A percentile compares a stretch with the other conserved stretches of the same genome.
phyloP scores from a whole-genome alignment of 768 basidiomycete species.

The Trametes punicea region DNA sequence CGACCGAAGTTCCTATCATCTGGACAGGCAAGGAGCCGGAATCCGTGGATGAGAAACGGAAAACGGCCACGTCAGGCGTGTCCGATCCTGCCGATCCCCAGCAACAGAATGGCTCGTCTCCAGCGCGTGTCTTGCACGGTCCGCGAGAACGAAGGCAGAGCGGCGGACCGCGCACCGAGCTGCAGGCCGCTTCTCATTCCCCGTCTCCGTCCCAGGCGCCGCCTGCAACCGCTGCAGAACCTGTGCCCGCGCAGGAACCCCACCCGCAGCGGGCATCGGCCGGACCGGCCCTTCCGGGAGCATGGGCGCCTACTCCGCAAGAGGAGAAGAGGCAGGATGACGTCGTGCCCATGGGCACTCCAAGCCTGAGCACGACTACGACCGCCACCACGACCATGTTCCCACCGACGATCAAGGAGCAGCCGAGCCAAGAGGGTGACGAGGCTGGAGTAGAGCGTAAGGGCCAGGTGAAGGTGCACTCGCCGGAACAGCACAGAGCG shows the following conservation, averaged over 20 bases:
- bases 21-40: slow-evolving; percentile 54
- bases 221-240: background rate
- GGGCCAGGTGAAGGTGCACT: slow-evolving; percentile 42
- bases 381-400: slow-evolving; percentile 18
- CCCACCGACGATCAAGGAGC: slow-evolving; percentile 25
- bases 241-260: slow-evolving; percentile 13
- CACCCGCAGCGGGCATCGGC: slow-evolving; percentile 23
- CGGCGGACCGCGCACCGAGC: slow-evolving; percentile 6
- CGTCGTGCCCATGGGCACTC: slow-evolving; percentile 14
- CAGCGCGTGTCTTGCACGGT: slow-evolving; percentile 10
- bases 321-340: slow-evolving; percentile 38
- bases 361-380: slow-evolving; percentile 5
- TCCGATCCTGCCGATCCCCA: slow-evolving; percentile 3
- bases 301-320: slow-evolving; percentile 53
- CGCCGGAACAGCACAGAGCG: slow-evolving; percentile 49
- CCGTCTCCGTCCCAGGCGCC: slow-evolving; percentile 1
- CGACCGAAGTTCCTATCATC: slow-evolving; percentile 53
- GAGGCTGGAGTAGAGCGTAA: slow-evolving; percentile 4
- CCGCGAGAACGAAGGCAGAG: slow-evolving; percentile 13
- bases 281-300: slow-evolving; percentile 46
- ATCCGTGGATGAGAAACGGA: slow-evolving; percentile 6
- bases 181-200: background rate
- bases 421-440: slow-evolving; percentile 23
- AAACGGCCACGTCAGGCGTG: slow-evolving; percentile 1
- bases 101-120: slow-evolving; percentile 1